Conservation (phyloP, 164 flowering plant genomes). For the Malania oleifera region DNA sequence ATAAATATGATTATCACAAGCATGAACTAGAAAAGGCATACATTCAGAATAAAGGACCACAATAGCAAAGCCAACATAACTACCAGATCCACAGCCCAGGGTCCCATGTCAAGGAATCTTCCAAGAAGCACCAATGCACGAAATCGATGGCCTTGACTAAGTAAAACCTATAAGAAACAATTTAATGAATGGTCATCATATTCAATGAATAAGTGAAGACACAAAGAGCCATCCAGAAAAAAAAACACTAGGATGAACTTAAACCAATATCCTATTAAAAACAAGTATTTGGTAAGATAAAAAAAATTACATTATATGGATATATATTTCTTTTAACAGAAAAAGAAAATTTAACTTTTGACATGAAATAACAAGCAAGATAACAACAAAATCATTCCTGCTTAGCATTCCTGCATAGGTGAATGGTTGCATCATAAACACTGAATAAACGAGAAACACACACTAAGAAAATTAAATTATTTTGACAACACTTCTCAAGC, state of each 20-base stretch:
- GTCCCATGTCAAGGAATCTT: constrained; percentile 94
- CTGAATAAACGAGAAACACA: too few relatives aligned
- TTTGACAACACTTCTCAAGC: too few relatives aligned
- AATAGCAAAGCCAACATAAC: neutral
- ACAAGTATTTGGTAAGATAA: too few relatives aligned
- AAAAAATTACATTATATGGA: too few relatives aligned
- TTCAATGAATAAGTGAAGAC: neutral
- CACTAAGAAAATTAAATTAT: too few relatives aligned
- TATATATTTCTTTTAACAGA: too few relatives aligned
- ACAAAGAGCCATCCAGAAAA: neutral
- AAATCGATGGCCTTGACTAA: constrained; percentile 91
- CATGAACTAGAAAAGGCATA: too few relatives aligned
- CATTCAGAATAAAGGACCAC: neutral
- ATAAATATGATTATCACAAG: neutral
- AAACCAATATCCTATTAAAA: too few relatives aligned
- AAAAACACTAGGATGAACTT: neutral
- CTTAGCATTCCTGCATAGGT: too few relatives aligned
- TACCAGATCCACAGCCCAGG: constrained; percentile 99
- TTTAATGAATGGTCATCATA: neutral
- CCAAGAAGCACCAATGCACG: constrained; percentile 95
- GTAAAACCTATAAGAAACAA: constrained; percentile 65
- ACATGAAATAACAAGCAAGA: neutral
- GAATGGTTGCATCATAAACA: too few relatives aligned
- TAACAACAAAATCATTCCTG: neutral
- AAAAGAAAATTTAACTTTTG: too few relatives aligned